Conservation (phyloP, 805 yeast species). For the Candida pseudofarinosa region DNA sequence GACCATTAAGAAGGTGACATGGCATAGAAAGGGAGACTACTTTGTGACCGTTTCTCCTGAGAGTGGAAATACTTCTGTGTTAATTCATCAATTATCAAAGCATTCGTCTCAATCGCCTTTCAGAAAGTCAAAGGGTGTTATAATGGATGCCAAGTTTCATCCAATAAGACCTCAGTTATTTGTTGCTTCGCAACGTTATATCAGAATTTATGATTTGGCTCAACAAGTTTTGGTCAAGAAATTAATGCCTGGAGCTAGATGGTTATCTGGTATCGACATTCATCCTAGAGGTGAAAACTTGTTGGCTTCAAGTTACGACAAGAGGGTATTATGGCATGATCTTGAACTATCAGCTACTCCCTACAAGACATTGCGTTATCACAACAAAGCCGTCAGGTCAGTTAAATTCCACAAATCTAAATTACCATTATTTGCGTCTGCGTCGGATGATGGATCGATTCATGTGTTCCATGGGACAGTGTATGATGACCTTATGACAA, state of each 20-base stretch:
- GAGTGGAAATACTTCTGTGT: slow-evolving; percentile 79
- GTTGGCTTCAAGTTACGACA: slow-evolving; percentile 88
- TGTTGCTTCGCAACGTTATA: slow-evolving; percentile 90
- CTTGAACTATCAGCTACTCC: slow-evolving; percentile 85
- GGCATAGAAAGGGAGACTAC: slow-evolving; percentile 98
- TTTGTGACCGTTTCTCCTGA: slow-evolving; percentile 97
- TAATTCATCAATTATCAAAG: slow-evolving; percentile 91
- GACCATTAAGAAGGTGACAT: slow-evolving; percentile 74
- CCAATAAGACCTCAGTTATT: slow-evolving; percentile 92
- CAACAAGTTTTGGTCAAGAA: slow-evolving; percentile 82
- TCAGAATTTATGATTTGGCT: slow-evolving; percentile 85
- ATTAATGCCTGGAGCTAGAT: slow-evolving; percentile 90
- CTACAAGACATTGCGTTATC: slow-evolving; percentile 92
- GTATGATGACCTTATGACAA: slow-evolving; percentile 91
- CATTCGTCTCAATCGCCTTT: slow-evolving; percentile 96
- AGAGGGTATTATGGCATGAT: slow-evolving; percentile 97
- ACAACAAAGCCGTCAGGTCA: slow-evolving; percentile 88
- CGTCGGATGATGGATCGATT: slow-evolving; percentile 89
- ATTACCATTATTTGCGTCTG: slow-evolving; percentile 88
- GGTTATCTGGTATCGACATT: slow-evolving; percentile 87
- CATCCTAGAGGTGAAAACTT: slow-evolving; percentile 97
- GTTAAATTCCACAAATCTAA: slow-evolving; percentile 81
- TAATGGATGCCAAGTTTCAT: slow-evolving; percentile 95
- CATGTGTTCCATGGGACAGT: slow-evolving; percentile 97
- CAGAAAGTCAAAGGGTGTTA: slow-evolving; percentile 85